phyloP scores from a whole-genome alignment of 2,329 filamentous ascomycete genomes.

The Aciculosporium take region DNA sequence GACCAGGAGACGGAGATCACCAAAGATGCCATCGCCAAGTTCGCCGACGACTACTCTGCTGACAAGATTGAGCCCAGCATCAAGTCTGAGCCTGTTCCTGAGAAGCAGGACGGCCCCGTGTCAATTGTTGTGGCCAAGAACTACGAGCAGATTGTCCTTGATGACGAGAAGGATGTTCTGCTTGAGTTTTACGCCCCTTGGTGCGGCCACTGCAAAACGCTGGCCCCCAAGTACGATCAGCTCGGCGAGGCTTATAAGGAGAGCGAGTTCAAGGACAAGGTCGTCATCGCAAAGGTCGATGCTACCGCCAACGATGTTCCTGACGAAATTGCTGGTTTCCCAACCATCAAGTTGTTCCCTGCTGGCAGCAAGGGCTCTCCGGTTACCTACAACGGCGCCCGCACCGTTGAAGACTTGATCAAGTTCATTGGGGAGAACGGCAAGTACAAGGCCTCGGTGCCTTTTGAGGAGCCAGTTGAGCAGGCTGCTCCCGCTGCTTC shows the following conservation, averaged over 20 bases:
- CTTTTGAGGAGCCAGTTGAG: conserved; percentile 40
- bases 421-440: conserved; percentile 92
- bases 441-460: conserved; percentile 65
- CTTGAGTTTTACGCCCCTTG: conserved; percentile 98
- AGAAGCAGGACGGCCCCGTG: conserved; percentile 82
- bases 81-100: conserved; percentile 95
- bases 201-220: conserved; percentile 99
- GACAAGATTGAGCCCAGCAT: conserved; percentile 92
- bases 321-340: conserved; percentile 94
- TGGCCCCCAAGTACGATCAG: conserved; percentile 93
- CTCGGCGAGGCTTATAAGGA: conserved; percentile 64
- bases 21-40: conserved; percentile 55
- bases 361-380: conserved; percentile 78
- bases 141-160: conserved; percentile 82
- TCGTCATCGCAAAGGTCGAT: conserved; percentile 94
- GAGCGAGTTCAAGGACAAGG: conserved; percentile 67
- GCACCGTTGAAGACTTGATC: conserved; percentile 81
- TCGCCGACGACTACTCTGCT: conserved; percentile 70
- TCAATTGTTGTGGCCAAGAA: conserved; percentile 81
- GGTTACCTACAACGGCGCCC: conserved; percentile 73
- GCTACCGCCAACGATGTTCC: conserved; percentile 93
- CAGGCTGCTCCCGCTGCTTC: conserved; percentile 40
- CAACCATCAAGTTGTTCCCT: conserved; percentile 95
- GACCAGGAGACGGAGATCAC: conserved; percentile 72
- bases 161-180: conserved; percentile 92